Percentiles rank a stretch among this genome's conserved stretches.
Conservation (phyloP, 495 filamentous ascomycete genomes). For the Clohesyomyces aquaticus region DNA sequence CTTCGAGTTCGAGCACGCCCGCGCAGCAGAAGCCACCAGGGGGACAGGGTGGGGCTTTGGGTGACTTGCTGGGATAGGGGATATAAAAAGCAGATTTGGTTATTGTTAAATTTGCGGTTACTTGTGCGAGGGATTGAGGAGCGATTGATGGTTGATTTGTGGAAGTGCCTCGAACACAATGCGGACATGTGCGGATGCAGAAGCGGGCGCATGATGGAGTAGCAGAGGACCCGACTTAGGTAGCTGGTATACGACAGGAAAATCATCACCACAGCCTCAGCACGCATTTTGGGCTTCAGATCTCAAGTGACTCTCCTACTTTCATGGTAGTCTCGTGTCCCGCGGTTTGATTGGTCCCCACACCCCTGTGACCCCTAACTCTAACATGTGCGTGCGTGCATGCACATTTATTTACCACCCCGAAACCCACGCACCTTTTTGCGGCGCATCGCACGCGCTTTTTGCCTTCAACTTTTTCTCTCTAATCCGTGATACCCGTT, state of each 20-base stretch:
- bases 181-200: no score
- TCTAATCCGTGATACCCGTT: no score
- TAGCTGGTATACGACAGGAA: neutral
- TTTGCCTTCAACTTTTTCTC: no score
- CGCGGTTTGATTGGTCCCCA: neutral
- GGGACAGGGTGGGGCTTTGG: slow-evolving; percentile 42
- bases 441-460: no score
- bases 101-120: neutral
- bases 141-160: no score
- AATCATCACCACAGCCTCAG: no score
- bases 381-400: no score
- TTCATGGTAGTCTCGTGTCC: neutral
- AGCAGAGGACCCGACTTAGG: neutral
- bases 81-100: neutral
- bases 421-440: neutral
- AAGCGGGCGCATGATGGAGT: no score
- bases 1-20: slow-evolving; percentile 50
- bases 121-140: neutral
- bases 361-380: neutral
- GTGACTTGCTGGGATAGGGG: slow-evolving; percentile 40
- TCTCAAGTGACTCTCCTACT: no score
- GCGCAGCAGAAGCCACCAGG: slow-evolving; percentile 40
- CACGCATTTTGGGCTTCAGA: no score
- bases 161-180: no score
- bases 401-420: neutral